Evolutionary conservation across 75 land plant species (phyloP), one percentile per base, ranked within the genome.

Genomic region (Ceratopteris richardii): DNA sequence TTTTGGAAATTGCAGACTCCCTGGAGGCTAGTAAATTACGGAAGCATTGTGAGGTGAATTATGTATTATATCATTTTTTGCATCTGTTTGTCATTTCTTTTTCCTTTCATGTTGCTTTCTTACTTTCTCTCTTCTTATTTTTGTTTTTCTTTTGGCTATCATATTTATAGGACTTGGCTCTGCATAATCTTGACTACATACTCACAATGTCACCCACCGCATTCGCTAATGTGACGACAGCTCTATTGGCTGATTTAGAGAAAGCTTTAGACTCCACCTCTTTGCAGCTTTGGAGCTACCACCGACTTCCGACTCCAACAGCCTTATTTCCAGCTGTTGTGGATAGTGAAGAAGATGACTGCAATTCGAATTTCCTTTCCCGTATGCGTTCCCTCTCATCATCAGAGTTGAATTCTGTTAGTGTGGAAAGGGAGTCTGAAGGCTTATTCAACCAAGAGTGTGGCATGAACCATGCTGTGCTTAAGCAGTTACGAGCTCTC

Each of bases 1-100:
- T 94, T 36, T 82, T 94, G 57, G 98, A 94, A 57, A 66, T 94
- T 81, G 90, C 98, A 44, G 98, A 90, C 81, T 66, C 83, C 31
- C 63, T 94, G 18, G 96, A 62, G 40, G 96, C 98, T 46, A 74
- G 77, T 73, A 79, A 75, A 44, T 52, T 94, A 13, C 69, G 75
- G 57, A 74, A 57, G 56, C 80, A 90, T 62, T 94, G 96, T 70
- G 88, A 90, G 98, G 96, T 89, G 70, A 48, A 21, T 24, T 29
- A 23, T 21, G 27, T 33, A 33, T 33, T 4, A 33, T 33, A 9
- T 3, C n/a, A n/a, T n/a, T n/a, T n/a, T n/a, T n/a, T n/a, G n/a
- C n/a, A n/a, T n/a, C n/a, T n/a, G n/a, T n/a, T n/a, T n/a, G n/a
- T n/a, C n/a, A n/a, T 33, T 33, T 9, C 3, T 9, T 4, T 33